phyloP scores from a whole-genome alignment of 2,329 filamentous ascomycete species.

The Ploettnerulaceae sp. region DNA sequence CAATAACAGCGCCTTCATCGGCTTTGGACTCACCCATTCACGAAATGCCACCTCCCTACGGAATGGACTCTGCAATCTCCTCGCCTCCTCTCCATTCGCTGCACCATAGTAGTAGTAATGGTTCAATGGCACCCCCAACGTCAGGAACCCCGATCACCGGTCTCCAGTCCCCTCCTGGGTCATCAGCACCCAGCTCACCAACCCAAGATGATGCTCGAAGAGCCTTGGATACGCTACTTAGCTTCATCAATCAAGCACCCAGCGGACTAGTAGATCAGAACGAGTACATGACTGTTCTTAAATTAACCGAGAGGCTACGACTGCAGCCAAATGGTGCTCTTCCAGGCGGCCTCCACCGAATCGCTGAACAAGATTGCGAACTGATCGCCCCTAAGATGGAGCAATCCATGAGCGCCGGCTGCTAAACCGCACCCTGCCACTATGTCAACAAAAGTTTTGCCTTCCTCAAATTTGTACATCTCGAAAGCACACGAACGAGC shows the following conservation, averaged over 20 bases:
- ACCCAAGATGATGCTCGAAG: slow-evolving; percentile 81
- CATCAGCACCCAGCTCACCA: slow-evolving; percentile 56
- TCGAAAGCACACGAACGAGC: neutral
- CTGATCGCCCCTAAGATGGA: slow-evolving; percentile 31
- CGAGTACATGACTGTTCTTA: slow-evolving; percentile 73
- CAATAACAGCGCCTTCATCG: slow-evolving; percentile 37
- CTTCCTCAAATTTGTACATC: slow-evolving; percentile 8
- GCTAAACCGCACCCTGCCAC: slow-evolving; percentile 12
- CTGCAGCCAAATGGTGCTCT: slow-evolving; percentile 41
- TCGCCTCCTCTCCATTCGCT: slow-evolving; percentile 45
- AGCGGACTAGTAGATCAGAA: slow-evolving; percentile 66
- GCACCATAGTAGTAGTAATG: slow-evolving; percentile 47
- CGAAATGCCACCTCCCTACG: slow-evolving; percentile 38
- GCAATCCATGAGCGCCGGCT: slow-evolving; percentile 30
- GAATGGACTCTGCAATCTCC: slow-evolving; percentile 36
- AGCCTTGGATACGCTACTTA: slow-evolving; percentile 76
- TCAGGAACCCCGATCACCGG: slow-evolving; percentile 35
- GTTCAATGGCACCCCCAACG: slow-evolving; percentile 42
- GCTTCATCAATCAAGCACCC: slow-evolving; percentile 67
- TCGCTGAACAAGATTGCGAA: slow-evolving; percentile 34
- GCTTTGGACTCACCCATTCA: slow-evolving; percentile 48
- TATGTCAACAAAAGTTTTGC: neutral
- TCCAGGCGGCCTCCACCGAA: slow-evolving; percentile 38
- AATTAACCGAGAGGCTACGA: slow-evolving; percentile 80
- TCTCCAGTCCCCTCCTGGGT: slow-evolving; percentile 43